Base-by-base conservation (phyloP, 208 protist genomes). In the Porcisia deanei region DNA sequence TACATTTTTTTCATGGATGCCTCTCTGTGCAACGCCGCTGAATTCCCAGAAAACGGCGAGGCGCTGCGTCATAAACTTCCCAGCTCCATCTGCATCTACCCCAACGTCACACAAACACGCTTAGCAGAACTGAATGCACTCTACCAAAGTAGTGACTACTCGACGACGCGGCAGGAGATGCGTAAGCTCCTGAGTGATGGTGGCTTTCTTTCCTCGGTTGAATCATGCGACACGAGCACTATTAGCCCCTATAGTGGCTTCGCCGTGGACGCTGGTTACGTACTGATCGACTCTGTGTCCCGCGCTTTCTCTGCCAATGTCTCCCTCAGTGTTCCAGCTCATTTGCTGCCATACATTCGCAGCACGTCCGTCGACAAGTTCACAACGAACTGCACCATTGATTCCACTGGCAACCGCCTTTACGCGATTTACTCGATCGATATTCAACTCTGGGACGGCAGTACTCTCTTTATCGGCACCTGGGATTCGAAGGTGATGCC, bases 11-110 rank as follows among this genome's bases (percentile, higher is more conserved):
- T 97, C 58, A 71, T 95, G 18, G 85, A 86, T 47, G 65, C 69
- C 6, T 79, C 88, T n/a, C 79, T 97, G 59, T 97, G 93, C 80
- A 81, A 83, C 47, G 88, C 91, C 72, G 75, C 83, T 3, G 81
- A 57, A 39, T 71, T 77, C 18, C 64, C 88, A 34, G 81, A 12
- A 39, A 43, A 30, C 9, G 73, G 78, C 22, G 54, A 81, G 5
- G 34, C 72, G 20, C 74, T 79, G 34, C 85, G 93, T 14, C 71
- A 81, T 37, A 89, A 89, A 72, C 77, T 93, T 37, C 84, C 85
- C 30, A 95, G 91, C 75, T 97, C 93, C 71, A 86, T 97, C 47
- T 97, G 93, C 82, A 43, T 97, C 22, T 88, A 57, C 73, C 87
- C 93, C 3, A 74, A 89, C 68, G 84, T 95, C 47, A 57, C 82